These are phyloP conservation scores for Sugiyamaella xylanicola DNA, from an alignment of 1,139 yeast genomes.

Conservation along the genomic window DNA sequence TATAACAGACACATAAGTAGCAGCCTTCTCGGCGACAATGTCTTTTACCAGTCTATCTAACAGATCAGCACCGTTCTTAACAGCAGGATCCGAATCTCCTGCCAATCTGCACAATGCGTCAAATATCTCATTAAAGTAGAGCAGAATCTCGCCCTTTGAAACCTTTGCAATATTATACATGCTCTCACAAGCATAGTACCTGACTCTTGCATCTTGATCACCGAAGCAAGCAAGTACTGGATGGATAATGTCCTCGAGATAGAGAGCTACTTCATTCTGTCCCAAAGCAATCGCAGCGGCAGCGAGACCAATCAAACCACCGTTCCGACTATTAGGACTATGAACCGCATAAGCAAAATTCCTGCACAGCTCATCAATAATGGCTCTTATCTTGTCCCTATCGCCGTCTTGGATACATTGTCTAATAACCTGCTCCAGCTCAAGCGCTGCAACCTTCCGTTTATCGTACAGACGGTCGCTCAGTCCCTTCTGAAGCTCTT, in stretches of 20 bases:
- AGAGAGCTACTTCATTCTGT: conserved; percentile 65
- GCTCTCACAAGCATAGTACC: conserved; percentile 97
- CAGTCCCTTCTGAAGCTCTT: conserved; percentile 76
- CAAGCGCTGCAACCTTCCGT: conserved; percentile 91
- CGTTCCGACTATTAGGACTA: conserved; percentile 73
- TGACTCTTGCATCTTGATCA: conserved; percentile 93
- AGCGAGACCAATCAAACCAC: conserved; percentile 75
- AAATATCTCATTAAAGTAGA: conserved; percentile 91
- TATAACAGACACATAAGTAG: conserved; percentile 83
- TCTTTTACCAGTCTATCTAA: conserved; percentile 90
- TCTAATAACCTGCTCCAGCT: conserved; percentile 78
- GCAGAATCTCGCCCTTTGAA: conserved; percentile 89
- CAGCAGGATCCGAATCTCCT: conserved; percentile 89
- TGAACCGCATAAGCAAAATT: conserved; percentile 78
- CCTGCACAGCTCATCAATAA: conserved; percentile 66
- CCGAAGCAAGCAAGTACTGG: conserved; percentile 96
- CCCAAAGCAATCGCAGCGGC: conserved; percentile 81
- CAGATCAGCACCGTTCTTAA: conserved; percentile 93
- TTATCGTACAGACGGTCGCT: conserved; percentile 91
- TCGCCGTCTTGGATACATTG: conserved; percentile 70
- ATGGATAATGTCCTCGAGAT: conserved; percentile 81
- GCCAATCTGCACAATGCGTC: conserved; percentile 87
- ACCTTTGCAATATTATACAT: conserved; percentile 95
- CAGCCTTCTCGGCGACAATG: conserved; percentile 92
- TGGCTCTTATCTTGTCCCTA: conserved; percentile 63